Conservation (phyloP, 2,329 filamentous ascomycete genomes). For the Trichoderma sp. region DNA sequence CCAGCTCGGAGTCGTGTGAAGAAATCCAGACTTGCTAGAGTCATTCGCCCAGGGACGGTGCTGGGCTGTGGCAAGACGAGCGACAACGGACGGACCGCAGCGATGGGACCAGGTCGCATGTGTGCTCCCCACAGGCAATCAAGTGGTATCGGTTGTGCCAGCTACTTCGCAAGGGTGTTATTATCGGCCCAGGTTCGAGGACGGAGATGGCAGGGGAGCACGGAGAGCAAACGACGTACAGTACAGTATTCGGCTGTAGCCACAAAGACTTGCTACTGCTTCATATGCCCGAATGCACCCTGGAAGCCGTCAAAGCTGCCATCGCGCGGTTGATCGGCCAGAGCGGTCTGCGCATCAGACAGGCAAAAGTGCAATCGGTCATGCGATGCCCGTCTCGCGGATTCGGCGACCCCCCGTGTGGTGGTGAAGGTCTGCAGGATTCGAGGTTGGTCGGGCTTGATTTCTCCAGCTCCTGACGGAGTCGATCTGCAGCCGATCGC, state of each 20-base stretch:
- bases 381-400: not conserved
- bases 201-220: slow-evolving; percentile 2
- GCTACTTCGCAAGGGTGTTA: not conserved
- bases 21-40: not conserved
- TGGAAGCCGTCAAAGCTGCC: not conserved
- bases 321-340: not conserved
- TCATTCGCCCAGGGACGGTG: not conserved
- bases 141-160: not conserved
- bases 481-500: not conserved
- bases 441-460: not conserved
- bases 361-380: not conserved
- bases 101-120: not conserved
- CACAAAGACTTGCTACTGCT: not conserved
- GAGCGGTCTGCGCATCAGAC: not conserved
- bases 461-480: not conserved
- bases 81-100: slow-evolving; percentile 5
- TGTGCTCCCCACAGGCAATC: not conserved
- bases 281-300: not conserved
- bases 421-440: not conserved
- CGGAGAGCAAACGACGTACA: not conserved
- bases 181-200: not conserved
- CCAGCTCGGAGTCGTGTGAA: slow-evolving; percentile 3
- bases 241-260: not conserved
- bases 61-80: slow-evolving; percentile 9
- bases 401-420: not conserved